These are phyloP conservation scores for Pseudogymnoascus sp. DNA, from an alignment of 2,329 filamentous ascomycete genomes.

Conservation along the genomic window DNA sequence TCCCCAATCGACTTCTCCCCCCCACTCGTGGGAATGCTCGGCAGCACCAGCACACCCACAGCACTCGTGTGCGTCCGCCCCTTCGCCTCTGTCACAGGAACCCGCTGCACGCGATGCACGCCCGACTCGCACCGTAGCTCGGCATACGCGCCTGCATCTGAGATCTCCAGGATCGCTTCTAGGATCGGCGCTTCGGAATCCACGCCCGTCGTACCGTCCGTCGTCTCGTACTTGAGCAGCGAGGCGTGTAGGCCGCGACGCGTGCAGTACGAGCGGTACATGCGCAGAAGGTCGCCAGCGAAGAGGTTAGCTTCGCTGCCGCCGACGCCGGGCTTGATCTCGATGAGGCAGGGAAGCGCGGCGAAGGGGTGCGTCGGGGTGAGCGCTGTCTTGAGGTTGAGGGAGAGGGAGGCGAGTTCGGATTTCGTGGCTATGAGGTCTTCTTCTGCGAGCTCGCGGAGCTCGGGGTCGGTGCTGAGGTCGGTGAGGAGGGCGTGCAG, in stretches of 20 bases:
- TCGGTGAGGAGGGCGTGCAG: slow-evolving; percentile 42
- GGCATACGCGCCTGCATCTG: slow-evolving; percentile 69
- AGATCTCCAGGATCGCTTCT: slow-evolving; percentile 82
- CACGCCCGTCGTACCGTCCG: slow-evolving; percentile 53
- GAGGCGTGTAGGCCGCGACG: slow-evolving; percentile 56
- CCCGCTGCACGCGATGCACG: slow-evolving; percentile 88
- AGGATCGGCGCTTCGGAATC: slow-evolving; percentile 60
- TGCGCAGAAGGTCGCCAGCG: slow-evolving; percentile 74
- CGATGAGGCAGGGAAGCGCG: slow-evolving; percentile 78
- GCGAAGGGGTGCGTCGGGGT: slow-evolving; percentile 87
- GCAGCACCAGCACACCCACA: slow-evolving; percentile 84
- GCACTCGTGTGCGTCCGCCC: slow-evolving; percentile 91
- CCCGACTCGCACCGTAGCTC: slow-evolving; percentile 79
- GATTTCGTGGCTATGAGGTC: slow-evolving; percentile 62
- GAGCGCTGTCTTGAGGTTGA: slow-evolving; percentile 64
- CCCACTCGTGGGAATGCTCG: slow-evolving; percentile 59
- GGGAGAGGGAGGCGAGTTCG: slow-evolving; percentile 54
- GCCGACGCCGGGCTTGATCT: slow-evolving; percentile 85
- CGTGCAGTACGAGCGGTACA: slow-evolving; percentile 78
- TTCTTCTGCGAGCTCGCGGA: slow-evolving; percentile 69
- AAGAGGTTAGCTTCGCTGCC: slow-evolving; percentile 89
- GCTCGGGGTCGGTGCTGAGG: slow-evolving; percentile 48
- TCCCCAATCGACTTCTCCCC: slow-evolving; percentile 41
- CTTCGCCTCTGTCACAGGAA: slow-evolving; percentile 83
- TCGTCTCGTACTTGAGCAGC: slow-evolving; percentile 71